These are phyloP conservation scores for Ceratocystis alfenasii DNA, from an alignment of 2,329 filamentous ascomycete genomes.

Conservation along the genomic window DNA sequence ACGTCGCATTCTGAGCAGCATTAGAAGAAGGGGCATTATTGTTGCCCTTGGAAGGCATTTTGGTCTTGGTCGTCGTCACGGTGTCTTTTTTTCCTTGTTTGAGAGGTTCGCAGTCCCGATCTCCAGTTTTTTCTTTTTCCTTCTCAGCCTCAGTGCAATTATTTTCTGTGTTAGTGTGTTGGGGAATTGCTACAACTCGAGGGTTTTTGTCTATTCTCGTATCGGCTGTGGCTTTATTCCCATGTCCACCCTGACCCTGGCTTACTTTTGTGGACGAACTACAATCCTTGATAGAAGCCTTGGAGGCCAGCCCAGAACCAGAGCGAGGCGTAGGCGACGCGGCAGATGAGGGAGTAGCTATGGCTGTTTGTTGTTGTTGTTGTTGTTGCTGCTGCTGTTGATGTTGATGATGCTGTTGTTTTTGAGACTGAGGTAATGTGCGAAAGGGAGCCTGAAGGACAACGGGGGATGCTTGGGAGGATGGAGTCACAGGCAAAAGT, in stretches of 20 bases:
- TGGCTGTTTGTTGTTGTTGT: not conserved
- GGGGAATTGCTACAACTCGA: not conserved
- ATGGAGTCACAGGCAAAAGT: slow-evolving; percentile 44
- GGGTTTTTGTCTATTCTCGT: slow-evolving; percentile 3
- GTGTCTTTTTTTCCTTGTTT: slow-evolving; percentile 11
- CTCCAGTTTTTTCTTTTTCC: slow-evolving; percentile 8
- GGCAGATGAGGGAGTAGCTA: not conserved
- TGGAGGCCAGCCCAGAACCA: slow-evolving; percentile 3
- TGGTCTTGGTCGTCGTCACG: slow-evolving; percentile 5
- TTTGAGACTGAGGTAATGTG: not conserved
- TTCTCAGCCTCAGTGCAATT: not conserved
- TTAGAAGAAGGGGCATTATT: slow-evolving; percentile 11
- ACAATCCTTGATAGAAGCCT: slow-evolving; percentile 11
- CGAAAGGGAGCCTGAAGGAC: slow-evolving; percentile 9
- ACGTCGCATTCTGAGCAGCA: slow-evolving; percentile 8
- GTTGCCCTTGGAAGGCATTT: slow-evolving; percentile 21
- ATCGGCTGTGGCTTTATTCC: slow-evolving; percentile 10
- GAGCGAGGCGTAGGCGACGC: slow-evolving; percentile 2
- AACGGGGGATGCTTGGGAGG: slow-evolving; percentile 28
- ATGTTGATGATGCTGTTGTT: slow-evolving; percentile 4
- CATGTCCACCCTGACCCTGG: slow-evolving; percentile 17
- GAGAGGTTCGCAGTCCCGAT: not conserved
- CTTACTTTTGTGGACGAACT: slow-evolving; percentile 8
- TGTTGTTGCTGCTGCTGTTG: not conserved
- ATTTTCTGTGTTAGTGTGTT: not conserved